Conservation (phyloP, 116 monocot genomes). For the Zostera marina region DNA sequence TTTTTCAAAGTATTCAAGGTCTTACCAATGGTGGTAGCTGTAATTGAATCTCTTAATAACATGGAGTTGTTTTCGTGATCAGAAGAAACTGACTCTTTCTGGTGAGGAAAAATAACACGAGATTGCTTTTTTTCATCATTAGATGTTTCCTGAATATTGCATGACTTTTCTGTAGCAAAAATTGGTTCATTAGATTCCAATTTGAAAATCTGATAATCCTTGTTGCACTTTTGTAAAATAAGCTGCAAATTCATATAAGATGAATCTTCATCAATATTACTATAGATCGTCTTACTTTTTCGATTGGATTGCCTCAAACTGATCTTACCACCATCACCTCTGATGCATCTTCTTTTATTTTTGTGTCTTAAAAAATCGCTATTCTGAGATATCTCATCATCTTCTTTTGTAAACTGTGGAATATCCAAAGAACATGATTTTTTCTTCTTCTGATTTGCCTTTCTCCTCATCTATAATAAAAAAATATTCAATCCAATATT, state of each 20-base stretch:
- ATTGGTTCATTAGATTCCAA: slow-evolving; percentile 2
- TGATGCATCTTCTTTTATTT: no score
- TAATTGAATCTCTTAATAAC: neutral
- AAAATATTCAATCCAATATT: slow-evolving; percentile 22
- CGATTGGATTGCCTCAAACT: slow-evolving; percentile 9
- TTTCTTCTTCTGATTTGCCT: slow-evolving; percentile 14
- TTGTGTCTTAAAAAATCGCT: slow-evolving; percentile 10
- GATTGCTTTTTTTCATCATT: slow-evolving; percentile 32
- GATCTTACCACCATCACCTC: slow-evolving; percentile 3
- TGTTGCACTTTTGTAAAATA: slow-evolving; percentile 4
- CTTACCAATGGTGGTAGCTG: slow-evolving; percentile 3
- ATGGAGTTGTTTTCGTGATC: neutral
- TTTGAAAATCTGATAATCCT: slow-evolving; percentile 2
- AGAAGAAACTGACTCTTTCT: slow-evolving; percentile 22
- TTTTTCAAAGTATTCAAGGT: slow-evolving; percentile 11
- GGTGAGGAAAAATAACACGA: slow-evolving; percentile 17
- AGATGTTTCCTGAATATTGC: slow-evolving; percentile 5
- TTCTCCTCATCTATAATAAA: slow-evolving; percentile 57
- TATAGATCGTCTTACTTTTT: slow-evolving; percentile 15
- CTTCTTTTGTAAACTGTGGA: slow-evolving; percentile 15
- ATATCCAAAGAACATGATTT: slow-evolving; percentile 30
- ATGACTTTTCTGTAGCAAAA: slow-evolving; percentile 6
- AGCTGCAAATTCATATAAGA: slow-evolving; percentile 17
- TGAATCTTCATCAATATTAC: slow-evolving; percentile 19
- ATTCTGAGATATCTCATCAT: slow-evolving; percentile 10